phyloP scores from a whole-genome alignment of 1,284 basidiomycete species.

The Tetrapyrgos nigripes region DNA sequence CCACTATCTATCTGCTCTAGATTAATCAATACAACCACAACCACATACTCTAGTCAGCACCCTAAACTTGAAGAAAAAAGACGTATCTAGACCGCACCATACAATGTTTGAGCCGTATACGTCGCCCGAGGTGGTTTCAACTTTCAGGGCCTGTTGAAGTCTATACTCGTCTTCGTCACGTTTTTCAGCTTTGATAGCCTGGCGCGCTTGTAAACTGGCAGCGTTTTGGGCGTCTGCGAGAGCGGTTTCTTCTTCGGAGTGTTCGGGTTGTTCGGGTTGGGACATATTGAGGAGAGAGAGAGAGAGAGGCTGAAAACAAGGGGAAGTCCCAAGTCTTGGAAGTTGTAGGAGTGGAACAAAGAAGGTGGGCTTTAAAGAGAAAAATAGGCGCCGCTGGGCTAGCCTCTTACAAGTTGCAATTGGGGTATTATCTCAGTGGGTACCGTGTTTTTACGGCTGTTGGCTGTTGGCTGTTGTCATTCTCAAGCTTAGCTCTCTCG shows the following conservation, averaged over 20 bases:
- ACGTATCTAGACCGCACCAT: conserved; percentile 49
- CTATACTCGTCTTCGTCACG: conserved; percentile 43
- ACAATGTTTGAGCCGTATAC: conserved; percentile 70
- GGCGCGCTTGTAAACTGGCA: conserved; percentile 3
- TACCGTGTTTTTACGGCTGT: too few relatives aligned
- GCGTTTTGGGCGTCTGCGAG: conserved; percentile 19
- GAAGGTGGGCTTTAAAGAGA: too few relatives aligned
- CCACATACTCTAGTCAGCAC: conserved; percentile 8
- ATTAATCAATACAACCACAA: conserved; percentile 37
- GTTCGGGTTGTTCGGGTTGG: conserved; percentile 45
- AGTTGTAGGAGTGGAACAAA: too few relatives aligned
- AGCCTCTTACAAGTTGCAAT: too few relatives aligned
- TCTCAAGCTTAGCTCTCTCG: too few relatives aligned
- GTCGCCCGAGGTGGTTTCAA: conserved; percentile 68
- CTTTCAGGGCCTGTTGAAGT: conserved; percentile 61
- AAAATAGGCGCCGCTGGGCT: too few relatives aligned
- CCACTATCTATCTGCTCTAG: conserved; percentile 47
- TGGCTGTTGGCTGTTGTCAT: too few relatives aligned
- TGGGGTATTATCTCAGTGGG: too few relatives aligned
- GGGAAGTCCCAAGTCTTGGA: too few relatives aligned
- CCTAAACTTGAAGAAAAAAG: neutral
- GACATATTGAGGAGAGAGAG: too few relatives aligned
- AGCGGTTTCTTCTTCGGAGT: conserved; percentile 14
- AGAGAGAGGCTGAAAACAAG: too few relatives aligned
- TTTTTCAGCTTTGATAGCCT: conserved; percentile 13